Conservation (phyloP, 2,329 filamentous ascomycete species). For the Hymenoscyphus albidus region DNA sequence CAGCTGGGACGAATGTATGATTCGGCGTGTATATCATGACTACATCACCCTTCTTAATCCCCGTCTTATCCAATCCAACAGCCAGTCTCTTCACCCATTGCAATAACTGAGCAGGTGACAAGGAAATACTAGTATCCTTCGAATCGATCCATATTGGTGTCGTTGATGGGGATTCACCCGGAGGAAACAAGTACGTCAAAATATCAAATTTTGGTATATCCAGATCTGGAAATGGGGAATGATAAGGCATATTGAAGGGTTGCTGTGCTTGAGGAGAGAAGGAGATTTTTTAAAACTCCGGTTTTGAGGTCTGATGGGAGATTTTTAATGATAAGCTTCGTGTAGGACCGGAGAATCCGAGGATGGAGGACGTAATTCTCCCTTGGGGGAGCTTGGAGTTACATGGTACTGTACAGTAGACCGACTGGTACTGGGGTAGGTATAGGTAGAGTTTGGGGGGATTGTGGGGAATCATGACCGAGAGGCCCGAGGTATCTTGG, state of each 20-base stretch:
- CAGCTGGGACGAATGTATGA: conserved; percentile 52
- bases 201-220: conserved; percentile 25
- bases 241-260: conserved; percentile 24
- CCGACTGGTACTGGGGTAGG: not conserved
- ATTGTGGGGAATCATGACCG: conserved; percentile 10
- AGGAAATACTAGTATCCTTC: conserved; percentile 40
- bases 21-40: conserved; percentile 53
- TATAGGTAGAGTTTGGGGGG: not conserved
- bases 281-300: not conserved
- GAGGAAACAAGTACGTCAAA: conserved; percentile 32
- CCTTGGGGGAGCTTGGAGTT: not conserved
- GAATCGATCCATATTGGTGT: conserved; percentile 53
- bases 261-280: not conserved
- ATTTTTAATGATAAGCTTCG: not conserved
- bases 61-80: conserved; percentile 44
- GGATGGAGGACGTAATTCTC: conserved; percentile 4
- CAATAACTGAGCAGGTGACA: conserved; percentile 47
- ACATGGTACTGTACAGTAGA: not conserved
- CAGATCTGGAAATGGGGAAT: conserved; percentile 20
- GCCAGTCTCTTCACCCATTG: conserved; percentile 51
- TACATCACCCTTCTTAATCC: conserved; percentile 46
- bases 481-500: conserved; percentile 12
- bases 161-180: conserved; percentile 40
- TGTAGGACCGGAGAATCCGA: conserved; percentile 6
- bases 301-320: not conserved